Percentiles rank a stretch among this genome's conserved stretches.
These are phyloP conservation scores for Penicillium arizonense DNA, from an alignment of 495 filamentous ascomycete genomes.

Conservation along the genomic window DNA sequence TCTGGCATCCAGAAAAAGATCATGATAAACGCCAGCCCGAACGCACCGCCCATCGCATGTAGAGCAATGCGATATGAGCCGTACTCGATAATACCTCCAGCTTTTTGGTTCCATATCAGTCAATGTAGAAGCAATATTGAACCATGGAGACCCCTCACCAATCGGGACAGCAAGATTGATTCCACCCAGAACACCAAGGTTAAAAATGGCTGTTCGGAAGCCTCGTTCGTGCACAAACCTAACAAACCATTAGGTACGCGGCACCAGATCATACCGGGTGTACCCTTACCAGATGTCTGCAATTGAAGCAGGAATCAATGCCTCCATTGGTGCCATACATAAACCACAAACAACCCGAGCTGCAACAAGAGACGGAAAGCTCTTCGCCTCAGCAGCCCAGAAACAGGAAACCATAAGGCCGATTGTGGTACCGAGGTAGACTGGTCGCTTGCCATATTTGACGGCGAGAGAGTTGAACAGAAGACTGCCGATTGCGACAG, in stretches of 20 bases:
- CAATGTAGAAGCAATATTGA: too few relatives aligned
- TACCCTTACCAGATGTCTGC: slow-evolving; percentile 23
- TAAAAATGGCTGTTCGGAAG: slow-evolving; percentile 63
- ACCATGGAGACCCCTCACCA: slow-evolving; percentile 17
- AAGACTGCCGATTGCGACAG: slow-evolving; percentile 54
- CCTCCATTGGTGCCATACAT: slow-evolving; percentile 32
- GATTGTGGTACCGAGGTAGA: slow-evolving; percentile 57
- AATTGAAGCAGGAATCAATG: slow-evolving; percentile 30
- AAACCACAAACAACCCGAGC: slow-evolving; percentile 36
- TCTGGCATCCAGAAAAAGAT: slow-evolving; percentile 48
- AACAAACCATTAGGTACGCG: background rate
- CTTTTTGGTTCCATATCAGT: slow-evolving; percentile 5
- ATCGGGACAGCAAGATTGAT: slow-evolving; percentile 43
- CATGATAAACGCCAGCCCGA: slow-evolving; percentile 32
- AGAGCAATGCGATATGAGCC: slow-evolving; percentile 29
- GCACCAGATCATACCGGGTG: background rate
- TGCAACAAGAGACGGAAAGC: slow-evolving; percentile 57
- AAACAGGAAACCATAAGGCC: slow-evolving; percentile 59
- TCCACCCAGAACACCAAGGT: slow-evolving; percentile 55
- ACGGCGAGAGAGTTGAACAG: slow-evolving; percentile 63
- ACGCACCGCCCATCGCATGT: slow-evolving; percentile 42
- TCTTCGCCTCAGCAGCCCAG: slow-evolving; percentile 58
- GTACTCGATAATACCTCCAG: slow-evolving; percentile 34
- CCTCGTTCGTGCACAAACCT: slow-evolving; percentile 64
- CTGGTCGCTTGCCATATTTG: slow-evolving; percentile 60